Percentiles rank a stretch among this genome's conserved stretches.
These are phyloP conservation scores for Daldinia sp. DNA, from an alignment of 2,329 filamentous ascomycete genomes.

Conservation along the genomic window DNA sequence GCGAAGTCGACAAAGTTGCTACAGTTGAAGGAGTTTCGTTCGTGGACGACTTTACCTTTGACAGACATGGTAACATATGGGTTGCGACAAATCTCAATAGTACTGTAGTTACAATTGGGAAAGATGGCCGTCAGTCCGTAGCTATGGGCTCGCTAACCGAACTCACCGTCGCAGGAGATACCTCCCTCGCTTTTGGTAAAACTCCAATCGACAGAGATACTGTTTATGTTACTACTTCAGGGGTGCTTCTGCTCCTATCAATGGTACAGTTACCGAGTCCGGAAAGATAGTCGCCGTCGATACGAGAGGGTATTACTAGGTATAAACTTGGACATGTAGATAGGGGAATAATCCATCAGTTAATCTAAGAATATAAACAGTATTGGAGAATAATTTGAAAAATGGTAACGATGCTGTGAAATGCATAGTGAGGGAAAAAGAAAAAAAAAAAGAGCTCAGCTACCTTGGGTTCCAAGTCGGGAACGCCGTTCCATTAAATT, in stretches of 20 bases:
- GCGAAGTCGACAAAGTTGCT: constrained; percentile 15
- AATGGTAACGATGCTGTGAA: too few relatives aligned
- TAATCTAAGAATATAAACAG: too few relatives aligned
- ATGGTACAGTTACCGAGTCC: constrained; percentile 30
- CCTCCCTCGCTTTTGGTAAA: constrained; percentile 20
- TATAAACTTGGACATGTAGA: neutral
- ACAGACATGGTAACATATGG: constrained; percentile 23
- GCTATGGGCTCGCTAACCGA: constrained; percentile 10
- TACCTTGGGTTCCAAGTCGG: neutral
- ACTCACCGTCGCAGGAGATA: constrained; percentile 21
- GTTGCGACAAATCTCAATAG: constrained; percentile 28
- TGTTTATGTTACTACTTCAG: constrained; percentile 25
- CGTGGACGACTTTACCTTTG: constrained; percentile 31
- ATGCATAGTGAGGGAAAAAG: too few relatives aligned
- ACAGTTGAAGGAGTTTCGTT: neutral
- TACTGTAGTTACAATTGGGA: constrained; percentile 4
- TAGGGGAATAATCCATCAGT: too few relatives aligned
- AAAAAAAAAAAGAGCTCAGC: neutral
- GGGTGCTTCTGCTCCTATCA: constrained; percentile 16
- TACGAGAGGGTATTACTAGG: constrained; percentile 10
- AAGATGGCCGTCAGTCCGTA: constrained; percentile 7
- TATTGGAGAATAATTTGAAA: too few relatives aligned
- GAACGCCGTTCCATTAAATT: constrained; percentile 5
- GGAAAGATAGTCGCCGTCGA: constrained; percentile 35
- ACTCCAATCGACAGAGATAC: constrained; percentile 7